phyloP scores from a whole-genome alignment of 257 asterid species.

The Leonotis leonurus region DNA sequence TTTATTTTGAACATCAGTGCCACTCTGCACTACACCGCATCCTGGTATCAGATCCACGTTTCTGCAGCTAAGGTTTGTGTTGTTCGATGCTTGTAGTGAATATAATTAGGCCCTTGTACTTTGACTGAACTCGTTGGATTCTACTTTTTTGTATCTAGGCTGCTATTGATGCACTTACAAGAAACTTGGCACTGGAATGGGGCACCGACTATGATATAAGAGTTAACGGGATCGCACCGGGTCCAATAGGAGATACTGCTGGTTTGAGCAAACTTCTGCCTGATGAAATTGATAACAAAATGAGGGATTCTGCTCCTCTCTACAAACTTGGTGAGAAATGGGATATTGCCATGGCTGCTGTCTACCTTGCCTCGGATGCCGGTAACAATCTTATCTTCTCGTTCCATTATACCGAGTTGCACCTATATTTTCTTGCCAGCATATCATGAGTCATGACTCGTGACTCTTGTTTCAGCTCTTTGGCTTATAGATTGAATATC shows the following conservation, averaged over 20 bases:
- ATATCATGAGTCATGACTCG: too few relatives aligned
- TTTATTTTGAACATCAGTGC: slow-evolving; percentile 75
- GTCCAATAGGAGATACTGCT: slow-evolving; percentile 73
- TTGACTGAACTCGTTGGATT: too few relatives aligned
- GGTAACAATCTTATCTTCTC: slow-evolving; percentile 40
- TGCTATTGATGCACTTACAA: slow-evolving; percentile 70
- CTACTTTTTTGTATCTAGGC: slow-evolving; percentile 35
- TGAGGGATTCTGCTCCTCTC: slow-evolving; percentile 40
- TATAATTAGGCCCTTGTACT: too few relatives aligned
- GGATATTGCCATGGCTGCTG: slow-evolving; percentile 87
- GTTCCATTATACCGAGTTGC: too few relatives aligned
- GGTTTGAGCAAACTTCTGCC: slow-evolving; percentile 71
- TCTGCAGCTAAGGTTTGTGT: slow-evolving; percentile 85
- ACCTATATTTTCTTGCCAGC: too few relatives aligned
- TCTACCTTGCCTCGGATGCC: slow-evolving; percentile 77
- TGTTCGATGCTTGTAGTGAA: too few relatives aligned
- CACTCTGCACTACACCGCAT: slow-evolving; percentile 75
- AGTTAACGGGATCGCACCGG: slow-evolving; percentile 86
- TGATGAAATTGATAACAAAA: slow-evolving; percentile 30
- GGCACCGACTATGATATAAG: slow-evolving; percentile 73
- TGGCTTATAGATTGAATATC: too few relatives aligned
- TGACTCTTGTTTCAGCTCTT: too few relatives aligned
- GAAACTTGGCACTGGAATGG: slow-evolving; percentile 85
- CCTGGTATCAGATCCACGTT: slow-evolving; percentile 87
- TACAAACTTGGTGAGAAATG: slow-evolving; percentile 73